Evolutionary conservation across 331 rosid species (phyloP), one percentile per base, ranked within the genome.

Genomic region (Arachis monticola): DNA sequence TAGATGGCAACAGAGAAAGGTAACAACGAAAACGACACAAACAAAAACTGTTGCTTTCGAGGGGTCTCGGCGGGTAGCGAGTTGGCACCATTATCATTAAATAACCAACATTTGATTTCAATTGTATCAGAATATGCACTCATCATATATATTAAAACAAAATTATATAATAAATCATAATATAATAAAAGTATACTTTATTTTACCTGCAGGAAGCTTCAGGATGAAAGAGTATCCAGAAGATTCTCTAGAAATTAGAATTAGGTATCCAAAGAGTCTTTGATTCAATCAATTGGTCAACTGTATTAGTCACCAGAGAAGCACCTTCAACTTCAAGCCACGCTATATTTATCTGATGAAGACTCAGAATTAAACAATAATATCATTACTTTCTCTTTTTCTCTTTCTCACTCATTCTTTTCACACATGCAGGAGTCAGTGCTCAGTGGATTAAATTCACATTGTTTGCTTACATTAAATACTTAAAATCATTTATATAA

Each of bases 151-250:
- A 27, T 27, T 0, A 27, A 27, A 27, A 27, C 30, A 27, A 22
- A 22, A 22, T 22, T 22, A 22, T 22, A 22, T 22, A 1, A 22
- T 22, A 22, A 22, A 22, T 1, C 1, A 27, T 27, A 51, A 51
- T 3, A 51, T 51, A 51, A 8, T 51, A 51, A 46, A 38, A 38
- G 0, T 38, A 38, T 38, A 38, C 5, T 38, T 27, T 22, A 22
- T 22, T 8, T 44, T 10, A 51, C 1, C n/a, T 12, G 40, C 40
- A 6, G 32, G 86, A 73, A 79, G 79, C 60, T 74, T 79, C 79
- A 59, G n/a, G 70, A 68, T 67, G 52, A 38, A 38, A 64, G 60
- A 69, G 55, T 75, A 70, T 41, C 82, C 31, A 60, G 70, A 76
- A 75, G 82, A 57, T 69, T 79, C 77, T 76, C 55, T 14, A 58